Base-by-base conservation (phyloP, 495 filamentous ascomycete species). In the Chaetomium fimeti region DNA sequence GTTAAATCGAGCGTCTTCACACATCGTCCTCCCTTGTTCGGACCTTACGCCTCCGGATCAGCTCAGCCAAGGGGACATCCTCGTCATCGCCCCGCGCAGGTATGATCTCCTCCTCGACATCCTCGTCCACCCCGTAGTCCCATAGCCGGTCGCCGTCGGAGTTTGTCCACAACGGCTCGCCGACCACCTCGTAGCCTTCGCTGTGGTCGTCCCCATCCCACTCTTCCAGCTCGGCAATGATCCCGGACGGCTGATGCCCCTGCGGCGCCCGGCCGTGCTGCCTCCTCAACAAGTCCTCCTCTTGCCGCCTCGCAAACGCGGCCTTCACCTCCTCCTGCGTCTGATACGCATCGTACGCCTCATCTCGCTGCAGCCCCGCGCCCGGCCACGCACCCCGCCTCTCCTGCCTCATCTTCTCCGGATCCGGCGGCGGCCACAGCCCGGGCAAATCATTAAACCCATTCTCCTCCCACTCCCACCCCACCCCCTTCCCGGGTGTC, bases 91-190 rank as follows among this genome's bases (percentile, higher is more conserved):
- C 61, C 1, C 60, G 55, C 13, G 54, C 65, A 7, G 61, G 29
- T 20, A 57, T 57, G 22, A 63, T 9, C 27, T 89, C 88, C 63
- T 87, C 87, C 69, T 95, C 91, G 11, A 79, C 84, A 11, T 92
- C 90, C 68, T 91, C 90, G 68, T 96, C 92, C 0, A 97, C 91
- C 2, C 94, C 94, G 74, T 92, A 98, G 71, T 98, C 94, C 49
- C 86, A 81, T 40, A 98, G 79, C 11, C 87, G 80, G 68, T 97
- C 92, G 5, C 94, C 94, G 48, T 97, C 93, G 0, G 86, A 82
- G 66, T 96, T 93, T 6, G 80, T 84, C 94, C 94, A 98, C 8
- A 76, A 82, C 65, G 87, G 84, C 68, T 87, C 84, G 9, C 85
- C 83, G 57, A 80, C 78, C 55, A 76, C 72, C 7, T 76, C 69